phyloP scores from a whole-genome alignment of 345 rosid species.

The Pseudoturritis turrita region DNA sequence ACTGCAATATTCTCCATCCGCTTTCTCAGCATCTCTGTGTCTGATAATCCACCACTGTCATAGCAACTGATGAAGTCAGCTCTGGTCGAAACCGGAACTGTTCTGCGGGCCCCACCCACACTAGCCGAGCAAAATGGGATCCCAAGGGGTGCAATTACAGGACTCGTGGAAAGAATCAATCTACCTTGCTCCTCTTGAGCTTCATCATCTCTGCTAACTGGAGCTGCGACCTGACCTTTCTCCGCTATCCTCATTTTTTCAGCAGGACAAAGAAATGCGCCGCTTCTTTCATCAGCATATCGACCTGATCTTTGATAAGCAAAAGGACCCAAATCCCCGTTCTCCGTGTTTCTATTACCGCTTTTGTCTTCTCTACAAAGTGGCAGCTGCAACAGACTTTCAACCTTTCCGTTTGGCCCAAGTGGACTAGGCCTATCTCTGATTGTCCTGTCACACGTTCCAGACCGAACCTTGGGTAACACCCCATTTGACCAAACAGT shows the following conservation, averaged over 20 bases:
- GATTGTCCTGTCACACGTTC: conserved; percentile 52
- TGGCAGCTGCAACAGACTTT: conserved; percentile 46
- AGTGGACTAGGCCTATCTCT: conserved; percentile 77
- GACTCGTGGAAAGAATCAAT: conserved; percentile 40
- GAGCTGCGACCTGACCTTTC: conserved; percentile 41
- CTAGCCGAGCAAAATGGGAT: conserved; percentile 73
- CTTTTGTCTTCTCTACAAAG: conserved; percentile 48
- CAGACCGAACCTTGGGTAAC: conserved; percentile 68
- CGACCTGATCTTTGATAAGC: conserved; percentile 67
- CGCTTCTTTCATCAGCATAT: conserved; percentile 48
- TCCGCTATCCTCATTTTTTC: conserved; percentile 32
- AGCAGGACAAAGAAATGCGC: conserved; percentile 30
- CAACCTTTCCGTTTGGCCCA: conserved; percentile 85
- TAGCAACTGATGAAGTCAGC: conserved; percentile 47
- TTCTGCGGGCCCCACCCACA: conserved; percentile 51
- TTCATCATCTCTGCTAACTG: conserved; percentile 40
- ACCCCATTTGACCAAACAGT: conserved; percentile 77
- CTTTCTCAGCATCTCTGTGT: conserved; percentile 58
- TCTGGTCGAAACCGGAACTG: conserved; percentile 36
- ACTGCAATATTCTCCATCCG: conserved; percentile 79
- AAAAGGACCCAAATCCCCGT: conserved; percentile 60
- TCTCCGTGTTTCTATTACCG: conserved; percentile 41
- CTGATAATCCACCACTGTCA: conserved; percentile 64
- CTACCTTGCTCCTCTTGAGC: conserved; percentile 48
- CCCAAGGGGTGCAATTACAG: conserved; percentile 74